Base-by-base conservation (phyloP, 1,284 basidiomycete genomes). In the Bondarzewia mesenterica region DNA sequence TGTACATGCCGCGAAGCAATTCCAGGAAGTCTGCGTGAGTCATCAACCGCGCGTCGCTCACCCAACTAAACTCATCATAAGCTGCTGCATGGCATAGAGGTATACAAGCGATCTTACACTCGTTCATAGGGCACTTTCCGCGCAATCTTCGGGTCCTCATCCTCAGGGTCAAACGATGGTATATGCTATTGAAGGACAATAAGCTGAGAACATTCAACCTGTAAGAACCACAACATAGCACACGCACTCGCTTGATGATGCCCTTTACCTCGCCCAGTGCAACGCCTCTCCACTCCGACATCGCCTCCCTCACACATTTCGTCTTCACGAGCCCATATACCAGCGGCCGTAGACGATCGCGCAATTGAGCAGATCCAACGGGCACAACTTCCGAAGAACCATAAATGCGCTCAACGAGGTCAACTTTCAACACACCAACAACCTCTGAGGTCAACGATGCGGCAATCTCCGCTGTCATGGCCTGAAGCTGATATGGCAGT, bases 371-470 rank as follows among this genome's bases (percentile, higher is more conserved):
- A 50, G 67, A 58, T 12, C 64, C 58, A 6, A 56, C 59, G 23
- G 57, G 58, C 35, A 67, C 58, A 6, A 52, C 42, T 6, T 53
- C 53, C 1, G 50, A 42, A 15, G 52, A 47, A 0, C 42, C 36
- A 43, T 68, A 66, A 42, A 81, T 72, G 12, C 77, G 73, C 45
- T 75, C 73, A 6, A 76, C 65, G 29, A 95, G 69, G 58, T 93
- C 85, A 16, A 77, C 72, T 32, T 77, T 74, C 7, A 97, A 73
- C 1, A 86, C 74, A 20, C 75, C 72, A 4, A 89, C 75, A 1
- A 96, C 71, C 54, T 95, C 91, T 8, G 76, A 70, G 18, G 89
- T 84, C n/a, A 95, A 70, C 1, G 88, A 86, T 0, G 75, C 69
- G 0, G 88, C 79, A 53, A 95, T 89, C 54, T 87, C 81, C 56